A percentile compares a stretch with the other conserved stretches of the same genome.
Conservation (phyloP, 192 early-diverging fungal species). For the Neocallimastix lanati region DNA sequence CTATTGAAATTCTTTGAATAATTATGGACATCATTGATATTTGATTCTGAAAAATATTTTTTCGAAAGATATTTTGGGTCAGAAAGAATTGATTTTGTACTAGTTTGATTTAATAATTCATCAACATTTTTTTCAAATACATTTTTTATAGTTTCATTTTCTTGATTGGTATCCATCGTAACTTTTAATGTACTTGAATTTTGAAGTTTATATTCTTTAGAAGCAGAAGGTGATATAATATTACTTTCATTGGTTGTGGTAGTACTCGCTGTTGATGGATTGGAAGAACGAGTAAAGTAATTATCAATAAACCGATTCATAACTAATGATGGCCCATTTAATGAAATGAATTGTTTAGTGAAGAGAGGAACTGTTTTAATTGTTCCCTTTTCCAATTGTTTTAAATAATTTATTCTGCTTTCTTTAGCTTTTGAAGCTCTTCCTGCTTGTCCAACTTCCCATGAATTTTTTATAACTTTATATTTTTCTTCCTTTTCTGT, state of each 20-base stretch:
- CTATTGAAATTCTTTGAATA: neutral
- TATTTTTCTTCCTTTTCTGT: constrained; percentile 44
- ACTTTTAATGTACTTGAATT: neutral
- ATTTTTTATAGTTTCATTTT: neutral
- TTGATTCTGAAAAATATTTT: neutral
- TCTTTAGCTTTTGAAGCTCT: constrained; percentile 25
- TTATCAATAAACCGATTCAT: neutral
- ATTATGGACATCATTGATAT: neutral
- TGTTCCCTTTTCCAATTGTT: neutral
- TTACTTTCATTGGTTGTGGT: neutral
- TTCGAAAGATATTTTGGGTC: neutral
- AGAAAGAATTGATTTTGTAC: neutral
- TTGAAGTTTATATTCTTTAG: neutral
- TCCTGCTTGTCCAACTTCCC: constrained; percentile 29
- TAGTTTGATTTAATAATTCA: neutral
- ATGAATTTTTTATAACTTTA: constrained; percentile 29
- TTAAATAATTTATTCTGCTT: neutral
- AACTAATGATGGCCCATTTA: neutral
- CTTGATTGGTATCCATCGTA: neutral
- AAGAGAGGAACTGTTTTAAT: neutral
- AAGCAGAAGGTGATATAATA: neutral
- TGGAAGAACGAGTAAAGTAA: neutral
- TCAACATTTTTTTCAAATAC: neutral
- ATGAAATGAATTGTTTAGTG: neutral
- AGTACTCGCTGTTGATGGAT: neutral